phyloP scores from a whole-genome alignment of 352 stramenopile genomes.

The Phytophthora vignae region DNA sequence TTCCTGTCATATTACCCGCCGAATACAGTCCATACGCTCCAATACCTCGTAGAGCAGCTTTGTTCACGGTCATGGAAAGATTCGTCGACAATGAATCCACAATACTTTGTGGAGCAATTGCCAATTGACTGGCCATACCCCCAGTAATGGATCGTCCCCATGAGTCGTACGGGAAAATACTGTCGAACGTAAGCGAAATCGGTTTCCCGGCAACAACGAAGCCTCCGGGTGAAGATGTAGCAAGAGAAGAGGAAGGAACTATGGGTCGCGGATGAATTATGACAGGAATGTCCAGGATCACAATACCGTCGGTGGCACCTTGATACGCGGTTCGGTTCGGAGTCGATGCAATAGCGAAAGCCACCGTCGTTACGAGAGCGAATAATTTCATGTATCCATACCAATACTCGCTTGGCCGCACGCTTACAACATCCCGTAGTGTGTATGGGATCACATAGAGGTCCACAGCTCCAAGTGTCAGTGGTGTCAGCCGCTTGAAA shows the following conservation, averaged over 20 bases:
- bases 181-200: conserved; percentile 26
- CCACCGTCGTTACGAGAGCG: conserved; percentile 51
- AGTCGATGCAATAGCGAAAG: conserved; percentile 41
- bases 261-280: conserved; percentile 37
- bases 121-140: conserved; percentile 30
- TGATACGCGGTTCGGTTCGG: conserved; percentile 43
- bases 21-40: conserved; percentile 27
- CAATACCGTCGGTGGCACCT: conserved; percentile 43
- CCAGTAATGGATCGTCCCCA: conserved; percentile 20
- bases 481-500: conserved; percentile 20
- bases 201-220: conserved; percentile 34
- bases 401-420: conserved; percentile 39
- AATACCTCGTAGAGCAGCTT: conserved; percentile 3
- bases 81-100: conserved; percentile 12
- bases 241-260: conserved; percentile 19
- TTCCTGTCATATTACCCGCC: conserved; percentile 8
- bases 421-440: conserved; percentile 31
- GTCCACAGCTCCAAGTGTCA: conserved; percentile 33
- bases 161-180: conserved; percentile 10
- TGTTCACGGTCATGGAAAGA: conserved; percentile 3
- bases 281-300: conserved; percentile 49
- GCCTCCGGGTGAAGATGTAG: conserved; percentile 5
- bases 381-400: conserved; percentile 50
- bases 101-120: conserved; percentile 17
- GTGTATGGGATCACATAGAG: conserved; percentile 52